Evolutionary conservation across 352 stramenopile species (phyloP), one percentile per base, ranked within the genome.

Genomic region (Globisporangium takayamanum): DNA sequence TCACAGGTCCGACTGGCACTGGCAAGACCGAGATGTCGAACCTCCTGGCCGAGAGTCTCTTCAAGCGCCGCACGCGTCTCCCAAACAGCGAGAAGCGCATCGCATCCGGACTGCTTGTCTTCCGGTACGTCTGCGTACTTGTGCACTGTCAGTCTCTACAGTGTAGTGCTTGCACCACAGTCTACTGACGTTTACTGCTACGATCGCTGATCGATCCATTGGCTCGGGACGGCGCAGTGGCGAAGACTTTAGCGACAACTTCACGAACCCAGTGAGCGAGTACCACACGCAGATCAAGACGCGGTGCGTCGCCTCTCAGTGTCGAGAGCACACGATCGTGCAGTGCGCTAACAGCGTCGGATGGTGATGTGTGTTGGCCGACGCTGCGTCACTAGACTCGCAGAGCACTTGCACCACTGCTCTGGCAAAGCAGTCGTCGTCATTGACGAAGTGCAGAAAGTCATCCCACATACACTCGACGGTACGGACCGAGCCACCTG

Each of bases 371-470:
- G 3, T 5, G 12, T 44, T 45, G 12, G 26, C 59, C 48, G 33
- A 48, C 6, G 56, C 28, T 15, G 12, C 6, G 30, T 18, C 42
- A 66, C 57, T 37, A 92, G 81, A 64, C 62, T 95, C 16, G 80
- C 77, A 7, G 80, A 95, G 44, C 84, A 95, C 57, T 73, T 97
- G 51, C 67, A 86, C 15, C 67, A 78, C 36, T 96, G 87, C 68
- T 87, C 72, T 16, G 89, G 89, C 18, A 91, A 95, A 67, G 87
- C 86, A 3, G 78, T 97, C 7, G 78, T 97, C 26, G 70, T 97
- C 50, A 96, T 97, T 50, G 89, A 97, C 57, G 89, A 97, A 75
- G 80, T 97, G 30, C 88, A 97, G 57, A 97, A 96, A 63, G 84
- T 94, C 48, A 84, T 96, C 52, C 88, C 88, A 15, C 84, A 93